Conservation (phyloP, 176 grass and related monocot species). For the Avena insularis region DNA sequence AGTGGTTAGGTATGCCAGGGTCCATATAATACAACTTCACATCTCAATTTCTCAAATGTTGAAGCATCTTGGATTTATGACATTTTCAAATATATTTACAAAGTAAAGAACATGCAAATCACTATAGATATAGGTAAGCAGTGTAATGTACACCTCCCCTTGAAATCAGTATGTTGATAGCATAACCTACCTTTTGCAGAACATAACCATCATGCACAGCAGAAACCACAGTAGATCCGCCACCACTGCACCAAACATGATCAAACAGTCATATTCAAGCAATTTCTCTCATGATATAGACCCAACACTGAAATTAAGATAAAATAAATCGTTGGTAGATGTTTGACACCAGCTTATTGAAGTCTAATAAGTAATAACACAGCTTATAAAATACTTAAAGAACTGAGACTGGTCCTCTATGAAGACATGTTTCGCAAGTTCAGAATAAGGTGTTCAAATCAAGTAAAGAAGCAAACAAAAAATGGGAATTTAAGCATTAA, state of each 20-base stretch:
- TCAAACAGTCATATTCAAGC: constrained; percentile 38
- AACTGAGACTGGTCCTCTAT: not conserved
- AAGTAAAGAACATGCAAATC: constrained; percentile 1
- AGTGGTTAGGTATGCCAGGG: not conserved
- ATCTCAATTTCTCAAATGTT: not conserved
- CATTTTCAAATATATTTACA: constrained; percentile 17
- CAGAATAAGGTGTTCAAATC: not conserved
- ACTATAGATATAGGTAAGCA: constrained; percentile 3
- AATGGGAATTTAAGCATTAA: not conserved
- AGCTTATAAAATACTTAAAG: constrained; percentile 14
- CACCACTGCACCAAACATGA: constrained; percentile 78
- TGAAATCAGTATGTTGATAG: constrained; percentile 23
- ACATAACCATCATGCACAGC: constrained; percentile 98
- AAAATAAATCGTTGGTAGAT: not conserved
- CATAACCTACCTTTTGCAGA: constrained; percentile 80
- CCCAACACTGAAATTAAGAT: constrained; percentile 34
- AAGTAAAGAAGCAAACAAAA: constrained; percentile 1
- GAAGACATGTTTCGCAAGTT: not conserved
- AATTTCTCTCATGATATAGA: not conserved
- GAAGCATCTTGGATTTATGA: not conserved
- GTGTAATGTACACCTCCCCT: not conserved
- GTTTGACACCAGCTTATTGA: not conserved
- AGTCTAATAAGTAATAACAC: not conserved
- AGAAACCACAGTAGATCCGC: constrained; percentile 87
- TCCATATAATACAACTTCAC: not conserved